Percentiles rank a stretch among this genome's conserved stretches.
These are phyloP conservation scores for Globisporangium carolinianum DNA, from an alignment of 352 stramenopile genomes.

Conservation along the genomic window DNA sequence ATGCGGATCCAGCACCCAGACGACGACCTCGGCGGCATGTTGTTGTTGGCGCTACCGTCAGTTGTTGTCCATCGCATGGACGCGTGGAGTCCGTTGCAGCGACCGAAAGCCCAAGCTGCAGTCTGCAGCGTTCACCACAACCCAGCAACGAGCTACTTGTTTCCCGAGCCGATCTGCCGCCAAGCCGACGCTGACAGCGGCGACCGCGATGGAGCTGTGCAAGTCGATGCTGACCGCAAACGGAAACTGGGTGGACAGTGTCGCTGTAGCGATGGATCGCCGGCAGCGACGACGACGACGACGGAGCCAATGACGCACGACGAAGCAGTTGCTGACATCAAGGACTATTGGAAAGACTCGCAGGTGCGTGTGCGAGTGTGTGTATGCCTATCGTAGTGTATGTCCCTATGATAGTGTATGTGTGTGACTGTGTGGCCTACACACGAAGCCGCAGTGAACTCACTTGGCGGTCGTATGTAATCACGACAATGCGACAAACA, in stretches of 20 bases:
- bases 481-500: slow-evolving; percentile 16
- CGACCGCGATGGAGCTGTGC: slow-evolving; percentile 39
- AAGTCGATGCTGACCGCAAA: no score
- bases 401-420: not conserved
- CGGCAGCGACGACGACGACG: slow-evolving; percentile 1
- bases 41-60: slow-evolving; percentile 86
- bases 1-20: slow-evolving; percentile 92
- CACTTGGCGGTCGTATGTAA: no score
- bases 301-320: slow-evolving; percentile 22
- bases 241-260: no score
- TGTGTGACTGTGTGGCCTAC: no score
- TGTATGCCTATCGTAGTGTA: not conserved
- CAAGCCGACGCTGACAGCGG: slow-evolving; percentile 56
- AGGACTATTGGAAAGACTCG: slow-evolving; percentile 67
- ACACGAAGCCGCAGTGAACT: no score
- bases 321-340: slow-evolving; percentile 42
- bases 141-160: slow-evolving; percentile 51
- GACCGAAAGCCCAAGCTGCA: slow-evolving; percentile 35
- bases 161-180: slow-evolving; percentile 54
- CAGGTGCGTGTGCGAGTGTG: slow-evolving; percentile 34
- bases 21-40: slow-evolving; percentile 87
- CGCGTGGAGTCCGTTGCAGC: slow-evolving; percentile 84
- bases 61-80: slow-evolving; percentile 93
- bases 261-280: not conserved
- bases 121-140: slow-evolving; percentile 59